Conservation (phyloP, 2,329 filamentous ascomycete genomes). For the Botrytis sinoallii region DNA sequence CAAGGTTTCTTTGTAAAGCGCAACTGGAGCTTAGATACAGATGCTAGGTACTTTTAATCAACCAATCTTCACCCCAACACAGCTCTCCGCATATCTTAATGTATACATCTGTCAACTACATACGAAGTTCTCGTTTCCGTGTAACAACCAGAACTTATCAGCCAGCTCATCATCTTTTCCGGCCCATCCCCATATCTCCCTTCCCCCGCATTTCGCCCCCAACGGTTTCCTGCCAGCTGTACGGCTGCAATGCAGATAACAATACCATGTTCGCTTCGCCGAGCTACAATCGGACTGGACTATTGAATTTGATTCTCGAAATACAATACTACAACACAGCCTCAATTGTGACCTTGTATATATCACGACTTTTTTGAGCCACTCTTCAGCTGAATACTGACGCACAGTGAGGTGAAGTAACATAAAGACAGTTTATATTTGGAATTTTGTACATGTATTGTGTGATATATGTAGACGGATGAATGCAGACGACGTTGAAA, state of each 20-base stretch:
- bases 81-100: slow-evolving; percentile 16
- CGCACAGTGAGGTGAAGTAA: background rate
- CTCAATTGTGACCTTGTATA: slow-evolving; percentile 12
- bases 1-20: background rate
- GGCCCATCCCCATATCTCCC: slow-evolving; percentile 10
- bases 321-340: slow-evolving; percentile 18
- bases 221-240: background rate
- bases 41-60: background rate
- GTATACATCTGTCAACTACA: background rate
- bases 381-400: slow-evolving; percentile 13
- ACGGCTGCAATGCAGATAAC: slow-evolving; percentile 6
- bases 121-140: slow-evolving; percentile 1
- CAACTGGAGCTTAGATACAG: slow-evolving; percentile 13
- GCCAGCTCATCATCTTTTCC: slow-evolving; percentile 12
- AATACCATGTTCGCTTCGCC: background rate
- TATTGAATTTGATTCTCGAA: slow-evolving; percentile 7
- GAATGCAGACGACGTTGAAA: background rate
- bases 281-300: background rate
- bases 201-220: slow-evolving; percentile 19
- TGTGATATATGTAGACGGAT: background rate
- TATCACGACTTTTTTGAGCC: background rate
- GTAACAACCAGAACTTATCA: slow-evolving; percentile 1
- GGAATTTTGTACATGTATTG: background rate
- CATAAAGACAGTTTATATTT: background rate
- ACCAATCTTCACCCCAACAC: slow-evolving; percentile 13